Evolutionary conservation across 2,329 filamentous ascomycete genomes (phyloP), one percentile per base, ranked within the genome.

Genomic region (Elsinoe fawcettii): DNA sequence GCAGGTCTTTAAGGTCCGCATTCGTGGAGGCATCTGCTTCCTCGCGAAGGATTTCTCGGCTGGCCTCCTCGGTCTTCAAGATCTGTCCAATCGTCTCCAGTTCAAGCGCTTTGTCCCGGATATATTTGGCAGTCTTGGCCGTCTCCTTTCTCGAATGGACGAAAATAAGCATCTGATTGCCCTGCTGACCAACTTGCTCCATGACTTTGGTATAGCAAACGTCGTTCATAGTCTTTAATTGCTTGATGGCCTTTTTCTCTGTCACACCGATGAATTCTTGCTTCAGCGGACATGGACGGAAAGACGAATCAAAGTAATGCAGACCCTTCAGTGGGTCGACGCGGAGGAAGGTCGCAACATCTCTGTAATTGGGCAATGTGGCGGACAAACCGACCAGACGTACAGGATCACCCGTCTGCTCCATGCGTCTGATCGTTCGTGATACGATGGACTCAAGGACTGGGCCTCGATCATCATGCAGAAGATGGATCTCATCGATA

Each of bases 221-320:
- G 65, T 99, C 93, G 68, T 99, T 99, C 93, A 99, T 99, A 0
- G 88, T 95, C 79, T 97, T 96, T 56, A 99, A 77, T 71, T 99
- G 93, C 74, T 97, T 99, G 74, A 99, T 99, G 5, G 93, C 88
- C 71, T 97, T 97, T 75, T 93, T 95, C 64, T 99, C 93, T 0
- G 92, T 96, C 43, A 99, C 88, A 55, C 93, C 93, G 63, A 99
- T 89, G 68, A 97, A 99, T 71, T 99, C 95, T 70, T 99, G 93
- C 66, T 89, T 90, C 65, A 99, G 74, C 1, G 93, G 93, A 70
- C 93, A 99, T 60, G 93, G 95, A 65, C 93, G 82, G 77, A 85
- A 99, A 3, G 90, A 90, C 43, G 88, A 89, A 70, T 99, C 93
- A 65, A 99, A 99, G 71, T 99, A 91, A 78, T 96, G 97, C 55